These are phyloP conservation scores for Colletotrichum gigasporum DNA, from an alignment of 2,329 filamentous ascomycete species.

Conservation along the genomic window DNA sequence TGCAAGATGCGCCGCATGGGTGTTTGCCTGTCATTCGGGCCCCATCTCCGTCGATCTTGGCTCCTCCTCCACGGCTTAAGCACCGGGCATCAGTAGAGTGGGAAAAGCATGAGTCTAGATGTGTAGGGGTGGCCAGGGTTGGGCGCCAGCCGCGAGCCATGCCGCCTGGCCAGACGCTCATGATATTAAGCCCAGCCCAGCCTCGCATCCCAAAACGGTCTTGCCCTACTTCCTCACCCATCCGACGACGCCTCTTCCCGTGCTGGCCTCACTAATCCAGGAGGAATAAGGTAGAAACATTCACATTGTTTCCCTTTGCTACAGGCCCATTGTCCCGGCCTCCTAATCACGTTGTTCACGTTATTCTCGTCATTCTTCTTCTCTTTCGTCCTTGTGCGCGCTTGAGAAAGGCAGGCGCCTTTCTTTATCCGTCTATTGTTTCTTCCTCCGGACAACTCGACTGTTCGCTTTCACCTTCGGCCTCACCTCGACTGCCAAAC, in stretches of 20 bases:
- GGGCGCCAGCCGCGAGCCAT: constrained; percentile 10
- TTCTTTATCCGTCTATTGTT: constrained; percentile 19
- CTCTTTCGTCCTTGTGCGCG: constrained; percentile 3
- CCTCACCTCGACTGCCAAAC: constrained; percentile 4
- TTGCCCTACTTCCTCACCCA: constrained; percentile 20
- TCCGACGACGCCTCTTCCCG: constrained; percentile 6
- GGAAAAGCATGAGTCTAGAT: constrained; percentile 6
- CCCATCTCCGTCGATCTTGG: constrained; percentile 26
- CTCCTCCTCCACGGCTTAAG: background rate
- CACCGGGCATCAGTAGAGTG: background rate
- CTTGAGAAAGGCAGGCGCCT: constrained; percentile 24
- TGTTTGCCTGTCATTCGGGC: constrained; percentile 26
- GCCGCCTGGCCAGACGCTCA: background rate
- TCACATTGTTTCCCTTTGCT: constrained; percentile 28
- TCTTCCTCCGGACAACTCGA: constrained; percentile 8
- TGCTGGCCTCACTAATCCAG: constrained; percentile 11
- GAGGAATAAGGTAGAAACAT: constrained; percentile 28
- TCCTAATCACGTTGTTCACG: constrained; percentile 24
- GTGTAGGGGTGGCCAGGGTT: constrained; percentile 21
- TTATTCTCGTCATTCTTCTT: background rate
- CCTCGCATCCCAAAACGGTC: constrained; percentile 17
- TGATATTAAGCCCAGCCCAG: constrained; percentile 29
- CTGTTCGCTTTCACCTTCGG: constrained; percentile 11
- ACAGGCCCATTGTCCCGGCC: constrained; percentile 24
- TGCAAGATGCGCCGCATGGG: constrained; percentile 28